phyloP scores from a whole-genome alignment of 73 alveolate genomes.

The Paramecium caudatum region DNA sequence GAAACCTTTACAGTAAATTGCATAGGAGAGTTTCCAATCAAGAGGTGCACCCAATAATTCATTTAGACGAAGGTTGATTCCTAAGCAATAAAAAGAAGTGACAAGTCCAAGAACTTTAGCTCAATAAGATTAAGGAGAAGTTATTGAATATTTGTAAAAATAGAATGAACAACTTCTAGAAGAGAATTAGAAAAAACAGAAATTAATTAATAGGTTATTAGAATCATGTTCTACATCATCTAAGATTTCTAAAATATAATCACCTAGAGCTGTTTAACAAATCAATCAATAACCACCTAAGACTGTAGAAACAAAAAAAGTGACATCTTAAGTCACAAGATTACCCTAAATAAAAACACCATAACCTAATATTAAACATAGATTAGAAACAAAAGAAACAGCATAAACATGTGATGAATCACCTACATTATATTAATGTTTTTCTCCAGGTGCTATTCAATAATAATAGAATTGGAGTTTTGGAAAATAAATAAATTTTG shows the following conservation, averaged over 20 bases:
- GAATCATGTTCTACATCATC: not conserved
- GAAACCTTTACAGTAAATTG: no score
- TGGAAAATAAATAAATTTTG: conserved; percentile 34
- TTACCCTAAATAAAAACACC: not conserved
- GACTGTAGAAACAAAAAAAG: conserved; percentile 44
- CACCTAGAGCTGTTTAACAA: not conserved
- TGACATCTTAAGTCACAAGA: not conserved
- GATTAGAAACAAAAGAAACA: conserved; percentile 1
- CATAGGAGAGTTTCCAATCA: no score
- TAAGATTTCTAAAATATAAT: not conserved
- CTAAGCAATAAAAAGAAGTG: not conserved
- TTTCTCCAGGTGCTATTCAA: not conserved
- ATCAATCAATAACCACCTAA: not conserved
- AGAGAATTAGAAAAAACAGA: conserved; percentile 32
- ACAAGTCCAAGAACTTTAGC: not conserved
- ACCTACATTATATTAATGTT: not conserved
- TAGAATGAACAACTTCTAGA: not conserved
- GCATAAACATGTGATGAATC: conserved; percentile 3
- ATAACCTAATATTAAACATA: not conserved
- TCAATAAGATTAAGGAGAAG: not conserved
- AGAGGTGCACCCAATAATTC: no score
- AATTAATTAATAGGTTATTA: not conserved
- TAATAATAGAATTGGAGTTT: conserved; percentile 27
- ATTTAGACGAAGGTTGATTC: not conserved
- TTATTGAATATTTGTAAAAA: not conserved